Conservation (phyloP, 495 filamentous ascomycete species). For the Aspergillus conjunctus region DNA sequence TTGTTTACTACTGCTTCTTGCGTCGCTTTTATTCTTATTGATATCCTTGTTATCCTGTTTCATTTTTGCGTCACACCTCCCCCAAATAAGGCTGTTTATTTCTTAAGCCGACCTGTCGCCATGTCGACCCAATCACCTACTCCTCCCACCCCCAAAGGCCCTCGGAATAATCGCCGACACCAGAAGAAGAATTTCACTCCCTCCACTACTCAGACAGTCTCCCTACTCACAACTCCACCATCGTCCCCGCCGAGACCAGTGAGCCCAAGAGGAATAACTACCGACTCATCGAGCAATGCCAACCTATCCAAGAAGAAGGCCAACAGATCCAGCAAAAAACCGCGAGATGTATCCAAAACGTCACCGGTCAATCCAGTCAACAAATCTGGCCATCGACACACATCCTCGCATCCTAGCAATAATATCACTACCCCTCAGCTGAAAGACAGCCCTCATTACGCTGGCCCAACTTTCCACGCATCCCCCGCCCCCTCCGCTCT, state of each 20-base stretch:
- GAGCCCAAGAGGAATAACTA: conserved; percentile 38
- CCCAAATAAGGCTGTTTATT: conserved; percentile 46
- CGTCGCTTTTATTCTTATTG: conserved; percentile 23
- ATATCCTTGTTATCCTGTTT: conserved; percentile 21
- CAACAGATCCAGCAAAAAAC: conserved; percentile 42
- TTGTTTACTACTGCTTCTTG: conserved; percentile 20
- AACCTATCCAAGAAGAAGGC: conserved; percentile 44
- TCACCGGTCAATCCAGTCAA: conserved; percentile 30
- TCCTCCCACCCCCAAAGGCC: conserved; percentile 42
- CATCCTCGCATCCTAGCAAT: conserved; percentile 33
- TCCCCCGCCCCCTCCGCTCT: conserved; percentile 93
- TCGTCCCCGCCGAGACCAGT: conserved; percentile 46
- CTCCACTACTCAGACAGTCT: conserved; percentile 30
- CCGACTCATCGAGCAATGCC: conserved; percentile 37
- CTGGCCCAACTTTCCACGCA: conserved; percentile 92
- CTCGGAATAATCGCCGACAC: conserved; percentile 43
- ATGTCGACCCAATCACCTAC: conserved; percentile 49
- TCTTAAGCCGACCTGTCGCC: conserved; percentile 45
- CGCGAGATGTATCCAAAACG: conserved; percentile 31
- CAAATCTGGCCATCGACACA: conserved; percentile 34
- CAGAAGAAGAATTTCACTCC: conserved; percentile 42
- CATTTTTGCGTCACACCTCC: conserved; percentile 22
- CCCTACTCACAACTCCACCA: conserved; percentile 44
- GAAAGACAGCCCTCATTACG: conserved; percentile 65
- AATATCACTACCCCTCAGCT: conserved; percentile 50